Evolutionary conservation across 176 grass and related monocot genomes (phyloP), one percentile per base, ranked within the genome.

Genomic region (Zizania latifolia): DNA sequence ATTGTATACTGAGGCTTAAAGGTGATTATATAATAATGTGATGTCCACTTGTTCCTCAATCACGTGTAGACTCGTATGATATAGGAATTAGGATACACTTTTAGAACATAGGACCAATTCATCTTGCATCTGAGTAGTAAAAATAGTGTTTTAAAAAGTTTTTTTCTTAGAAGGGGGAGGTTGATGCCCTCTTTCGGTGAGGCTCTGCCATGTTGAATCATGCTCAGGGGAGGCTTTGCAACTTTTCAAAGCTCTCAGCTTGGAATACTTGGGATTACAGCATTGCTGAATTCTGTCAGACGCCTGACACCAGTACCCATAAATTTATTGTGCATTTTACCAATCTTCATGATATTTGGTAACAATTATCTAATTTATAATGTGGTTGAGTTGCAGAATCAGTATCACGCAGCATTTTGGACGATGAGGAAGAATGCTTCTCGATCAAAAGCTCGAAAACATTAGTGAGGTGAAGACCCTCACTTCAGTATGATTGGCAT

Each of bases 351-450:
- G 19, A 21, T 77, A 30, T 84, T 9, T 65, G 6, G 36, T 24
- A 19, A 45, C n/a, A 37, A n/a, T 50, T 16, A 31, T 84, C 70
- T 88, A 57, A 48, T 67, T 46, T 65, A 16, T 29, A 22, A 63
- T 7, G 22, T 81, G 26, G 2, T 79, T 24, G 73, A 53, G 65
- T 81, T 81, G 83, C 91, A 97, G 94, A 97, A 91, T 65, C 83
- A 68, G 36, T 98, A 98, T 51, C 65, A 15, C 26, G 78, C 91
- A 15, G 81, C 86, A 39, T 97, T 93, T 84, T 97, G 90, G 94
- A 93, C 90, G 14, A 92, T 93, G 88, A 93, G 70, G 83, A 97
- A 89, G 74, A 84, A 81, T 17, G 70, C 75, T 37, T 84, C 86
- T 45, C 70, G 35, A 28, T 68, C 68, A 70, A 88, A 88, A 43